phyloP scores from a whole-genome alignment of 2,329 filamentous ascomycete genomes.

The Furcasterigmium sp. region DNA sequence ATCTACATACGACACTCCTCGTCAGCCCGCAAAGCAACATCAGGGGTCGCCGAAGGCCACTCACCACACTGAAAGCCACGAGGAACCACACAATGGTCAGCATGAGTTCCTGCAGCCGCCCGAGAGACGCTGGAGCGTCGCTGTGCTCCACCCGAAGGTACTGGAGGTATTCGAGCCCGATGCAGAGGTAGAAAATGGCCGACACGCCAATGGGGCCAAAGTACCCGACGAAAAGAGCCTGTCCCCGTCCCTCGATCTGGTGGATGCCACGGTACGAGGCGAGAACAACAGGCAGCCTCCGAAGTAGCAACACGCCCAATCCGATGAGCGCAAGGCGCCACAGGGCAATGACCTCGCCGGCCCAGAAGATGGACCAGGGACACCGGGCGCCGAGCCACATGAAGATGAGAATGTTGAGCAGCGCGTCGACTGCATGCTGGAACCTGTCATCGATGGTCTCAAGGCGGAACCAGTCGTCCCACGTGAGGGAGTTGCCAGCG shows the following conservation, averaged over 20 bases:
- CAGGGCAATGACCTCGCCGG: conserved; percentile 65
- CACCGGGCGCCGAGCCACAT: conserved; percentile 86
- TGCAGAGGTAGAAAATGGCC: conserved; percentile 84
- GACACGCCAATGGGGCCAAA: conserved; percentile 91
- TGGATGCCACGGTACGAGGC: conserved; percentile 69
- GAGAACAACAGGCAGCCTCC: conserved; percentile 73
- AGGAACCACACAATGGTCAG: conserved; percentile 81
- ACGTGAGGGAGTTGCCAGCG: conserved; percentile 85
- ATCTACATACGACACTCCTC: not conserved
- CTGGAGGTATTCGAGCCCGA: conserved; percentile 70
- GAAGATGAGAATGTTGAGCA: conserved; percentile 84
- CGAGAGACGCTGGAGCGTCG: conserved; percentile 58
- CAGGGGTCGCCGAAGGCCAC: conserved; percentile 21
- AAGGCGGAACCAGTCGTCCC: conserved; percentile 90
- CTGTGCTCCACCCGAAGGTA: conserved; percentile 52
- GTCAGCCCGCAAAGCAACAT: not conserved
- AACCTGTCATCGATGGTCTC: conserved; percentile 86
- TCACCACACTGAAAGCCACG: conserved; percentile 74
- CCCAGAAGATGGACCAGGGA: conserved; percentile 68
- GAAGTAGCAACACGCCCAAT: conserved; percentile 68
- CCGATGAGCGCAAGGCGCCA: conserved; percentile 70
- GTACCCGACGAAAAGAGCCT: conserved; percentile 84
- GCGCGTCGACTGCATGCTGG: conserved; percentile 93
- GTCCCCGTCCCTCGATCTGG: conserved; percentile 68
- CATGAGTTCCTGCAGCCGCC: conserved; percentile 58